Evolutionary conservation across 2,329 filamentous ascomycete species (phyloP).

Genomic region (Epichloe aotearoae): DNA sequence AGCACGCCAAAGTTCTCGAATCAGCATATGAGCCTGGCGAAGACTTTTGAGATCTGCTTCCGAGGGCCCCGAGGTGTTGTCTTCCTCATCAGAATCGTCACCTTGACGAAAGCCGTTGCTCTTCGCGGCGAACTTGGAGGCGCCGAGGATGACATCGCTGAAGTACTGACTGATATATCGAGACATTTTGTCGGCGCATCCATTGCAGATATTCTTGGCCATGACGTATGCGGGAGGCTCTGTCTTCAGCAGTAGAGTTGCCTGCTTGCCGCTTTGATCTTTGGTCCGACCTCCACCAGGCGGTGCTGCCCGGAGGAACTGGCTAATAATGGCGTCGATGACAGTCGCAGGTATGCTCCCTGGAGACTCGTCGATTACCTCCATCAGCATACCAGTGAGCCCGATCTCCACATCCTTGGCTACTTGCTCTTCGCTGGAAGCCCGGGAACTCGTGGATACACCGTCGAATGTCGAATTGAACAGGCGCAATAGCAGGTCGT

Average conservation of each 20-base stretch:
- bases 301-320: constrained; percentile 82
- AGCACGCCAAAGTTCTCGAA: constrained; percentile 88
- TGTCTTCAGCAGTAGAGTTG: constrained; percentile 71
- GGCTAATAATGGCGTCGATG: constrained; percentile 85
- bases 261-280: constrained; percentile 61
- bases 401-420: constrained; percentile 90
- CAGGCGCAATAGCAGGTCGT: constrained; percentile 64
- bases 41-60: constrained; percentile 80
- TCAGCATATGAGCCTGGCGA: constrained; percentile 74
- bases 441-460: constrained; percentile 63
- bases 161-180: constrained; percentile 93
- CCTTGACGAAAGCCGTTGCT: constrained; percentile 44
- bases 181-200: constrained; percentile 85
- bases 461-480: constrained; percentile 91
- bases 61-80: constrained; percentile 47
- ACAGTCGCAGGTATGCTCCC: constrained; percentile 61
- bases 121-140: constrained; percentile 47
- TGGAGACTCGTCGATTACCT: constrained; percentile 73
- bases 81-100: constrained; percentile 53
- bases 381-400: constrained; percentile 74
- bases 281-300: constrained; percentile 48
- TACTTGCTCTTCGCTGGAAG: constrained; percentile 64
- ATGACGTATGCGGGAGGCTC: constrained; percentile 90
- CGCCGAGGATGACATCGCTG: constrained; percentile 88
- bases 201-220: constrained; percentile 87